These are phyloP conservation scores for Saturnispora mendoncae DNA, from an alignment of 805 yeast species.

Conservation along the genomic window DNA sequence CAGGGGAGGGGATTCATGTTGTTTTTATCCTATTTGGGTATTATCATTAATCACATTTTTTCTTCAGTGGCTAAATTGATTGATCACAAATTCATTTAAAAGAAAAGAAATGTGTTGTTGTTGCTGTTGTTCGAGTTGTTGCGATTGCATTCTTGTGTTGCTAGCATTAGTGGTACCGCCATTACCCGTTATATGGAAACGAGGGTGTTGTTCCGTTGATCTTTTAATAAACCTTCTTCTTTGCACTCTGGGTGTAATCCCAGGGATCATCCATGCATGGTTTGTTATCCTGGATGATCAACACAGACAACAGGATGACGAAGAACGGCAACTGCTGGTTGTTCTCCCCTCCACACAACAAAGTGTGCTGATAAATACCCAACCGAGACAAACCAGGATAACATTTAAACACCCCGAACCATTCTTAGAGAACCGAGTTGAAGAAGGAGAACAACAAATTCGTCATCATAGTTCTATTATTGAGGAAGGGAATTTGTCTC, in stretches of 20 bases:
- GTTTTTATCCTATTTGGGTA: too few species aligned
- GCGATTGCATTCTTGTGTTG: constrained; percentile 60
- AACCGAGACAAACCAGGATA: constrained; percentile 22
- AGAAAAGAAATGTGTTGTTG: constrained; percentile 20
- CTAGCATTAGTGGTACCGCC: constrained; percentile 72
- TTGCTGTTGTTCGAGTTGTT: constrained; percentile 29
- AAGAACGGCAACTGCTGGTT: constrained; percentile 24
- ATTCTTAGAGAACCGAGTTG: constrained; percentile 21
- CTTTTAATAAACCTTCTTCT: constrained; percentile 55
- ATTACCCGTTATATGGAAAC: constrained; percentile 62
- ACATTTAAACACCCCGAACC: constrained; percentile 29
- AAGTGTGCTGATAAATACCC: constrained; percentile 17
- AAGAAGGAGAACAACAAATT: too few species aligned
- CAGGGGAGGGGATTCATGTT: too few species aligned
- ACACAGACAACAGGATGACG: constrained; percentile 16
- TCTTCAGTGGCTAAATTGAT: too few species aligned
- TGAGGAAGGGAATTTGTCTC: constrained; percentile 19
- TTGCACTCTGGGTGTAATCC: constrained; percentile 55
- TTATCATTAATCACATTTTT: too few species aligned
- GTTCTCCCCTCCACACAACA: constrained; percentile 14
- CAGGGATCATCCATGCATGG: constrained; percentile 62
- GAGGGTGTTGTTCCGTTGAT: constrained; percentile 68
- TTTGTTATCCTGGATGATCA: constrained; percentile 57
- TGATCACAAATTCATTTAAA: too few species aligned
- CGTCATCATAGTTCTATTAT: too few species aligned